These are phyloP conservation scores for Lichtheimia ornata DNA, from an alignment of 371 early-diverging fungal species.

Conservation along the genomic window DNA sequence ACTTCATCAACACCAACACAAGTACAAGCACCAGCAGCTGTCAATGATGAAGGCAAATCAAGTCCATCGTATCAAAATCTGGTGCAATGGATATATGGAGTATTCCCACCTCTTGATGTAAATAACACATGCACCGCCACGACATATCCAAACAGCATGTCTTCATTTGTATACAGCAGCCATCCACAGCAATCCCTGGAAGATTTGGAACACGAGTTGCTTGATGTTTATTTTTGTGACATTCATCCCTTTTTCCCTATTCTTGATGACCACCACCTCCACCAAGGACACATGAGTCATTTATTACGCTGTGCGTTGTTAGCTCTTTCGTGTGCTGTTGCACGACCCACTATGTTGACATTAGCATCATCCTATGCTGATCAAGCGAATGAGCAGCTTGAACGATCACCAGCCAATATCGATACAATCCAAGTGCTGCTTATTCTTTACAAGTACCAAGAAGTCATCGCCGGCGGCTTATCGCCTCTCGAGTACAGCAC, in stretches of 20 bases:
- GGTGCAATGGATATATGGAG: neutral
- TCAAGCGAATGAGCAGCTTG: neutral
- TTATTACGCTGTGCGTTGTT: slow-evolving; percentile 3
- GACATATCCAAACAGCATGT: neutral
- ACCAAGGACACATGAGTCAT: neutral
- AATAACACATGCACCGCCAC: neutral
- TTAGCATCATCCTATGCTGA: neutral
- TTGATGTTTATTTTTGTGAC: neutral
- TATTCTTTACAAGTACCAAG: slow-evolving; percentile 8
- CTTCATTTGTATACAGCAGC: neutral
- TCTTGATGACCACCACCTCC: neutral
- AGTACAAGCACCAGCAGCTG: too few species aligned
- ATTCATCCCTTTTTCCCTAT: slow-evolving; percentile 11
- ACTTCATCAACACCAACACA: too few species aligned
- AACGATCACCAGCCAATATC: neutral
- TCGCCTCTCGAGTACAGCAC: neutral
- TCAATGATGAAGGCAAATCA: neutral
- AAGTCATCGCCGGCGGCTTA: neutral
- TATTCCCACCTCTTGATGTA: neutral
- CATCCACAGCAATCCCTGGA: neutral
- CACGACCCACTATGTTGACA: neutral
- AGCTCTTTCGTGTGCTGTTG: neutral
- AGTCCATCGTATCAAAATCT: neutral
- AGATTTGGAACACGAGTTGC: neutral
- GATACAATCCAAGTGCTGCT: slow-evolving; percentile 1